These are phyloP conservation scores for Termitomyces sp. DNA, from an alignment of 768 basidiomycete species.

Conservation along the genomic window DNA sequence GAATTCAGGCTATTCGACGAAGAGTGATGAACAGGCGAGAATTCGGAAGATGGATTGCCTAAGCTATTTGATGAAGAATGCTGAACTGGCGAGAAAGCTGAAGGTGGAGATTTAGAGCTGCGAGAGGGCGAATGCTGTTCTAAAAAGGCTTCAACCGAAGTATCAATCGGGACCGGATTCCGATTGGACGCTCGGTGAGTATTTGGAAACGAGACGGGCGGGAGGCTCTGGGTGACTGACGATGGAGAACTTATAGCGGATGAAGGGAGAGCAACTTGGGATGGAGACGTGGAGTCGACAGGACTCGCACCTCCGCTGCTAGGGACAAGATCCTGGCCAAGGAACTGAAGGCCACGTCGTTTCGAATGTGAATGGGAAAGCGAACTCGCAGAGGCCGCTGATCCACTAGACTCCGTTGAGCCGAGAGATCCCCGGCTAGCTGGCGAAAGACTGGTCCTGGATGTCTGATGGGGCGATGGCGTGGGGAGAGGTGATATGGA, in stretches of 20 bases:
- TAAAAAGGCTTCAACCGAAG: neutral
- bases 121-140: slow-evolving; percentile 4
- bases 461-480: neutral
- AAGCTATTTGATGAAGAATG: slow-evolving; percentile 4
- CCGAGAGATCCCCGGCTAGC: slow-evolving; percentile 13
- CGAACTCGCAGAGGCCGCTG: slow-evolving; percentile 12
- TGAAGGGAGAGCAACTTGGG: slow-evolving; percentile 10
- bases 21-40: slow-evolving; percentile 11
- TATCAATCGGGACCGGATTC: neutral
- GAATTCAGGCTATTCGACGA: slow-evolving; percentile 4
- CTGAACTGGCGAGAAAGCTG: slow-evolving; percentile 11
- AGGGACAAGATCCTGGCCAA: slow-evolving; percentile 1
- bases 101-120: neutral
- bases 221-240: slow-evolving; percentile 11
- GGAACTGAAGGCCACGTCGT: slow-evolving; percentile 10
- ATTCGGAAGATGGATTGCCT: slow-evolving; percentile 1
- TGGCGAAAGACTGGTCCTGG: neutral
- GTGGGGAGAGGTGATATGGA: neutral
- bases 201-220: slow-evolving; percentile 17
- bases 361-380: slow-evolving; percentile 15
- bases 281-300: slow-evolving; percentile 11
- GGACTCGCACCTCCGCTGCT: slow-evolving; percentile 9
- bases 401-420: slow-evolving; percentile 16
- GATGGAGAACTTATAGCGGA: slow-evolving; percentile 10
- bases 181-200: neutral